These are phyloP conservation scores for Abrus precatorius DNA, from an alignment of 306 rosid species.

Conservation along the genomic window DNA sequence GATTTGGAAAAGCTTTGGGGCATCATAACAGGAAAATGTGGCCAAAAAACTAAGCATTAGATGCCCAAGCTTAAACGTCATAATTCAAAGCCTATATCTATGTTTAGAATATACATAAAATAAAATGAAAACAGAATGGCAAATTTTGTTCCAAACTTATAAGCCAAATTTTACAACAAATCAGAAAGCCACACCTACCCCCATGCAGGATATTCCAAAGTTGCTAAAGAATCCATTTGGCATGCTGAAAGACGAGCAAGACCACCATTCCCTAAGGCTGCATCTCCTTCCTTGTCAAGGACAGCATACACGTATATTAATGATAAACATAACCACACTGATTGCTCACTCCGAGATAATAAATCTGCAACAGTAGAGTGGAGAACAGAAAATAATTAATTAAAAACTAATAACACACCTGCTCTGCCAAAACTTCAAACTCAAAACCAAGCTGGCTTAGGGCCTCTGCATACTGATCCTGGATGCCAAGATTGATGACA, in stretches of 20 bases:
- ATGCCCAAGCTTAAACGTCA: conserved; percentile 40
- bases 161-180: conserved; percentile 6
- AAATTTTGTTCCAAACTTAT: conserved; percentile 34
- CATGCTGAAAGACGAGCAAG: conserved; percentile 86
- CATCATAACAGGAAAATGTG: conserved; percentile 28
- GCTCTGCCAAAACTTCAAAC: conserved; percentile 82
- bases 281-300: conserved; percentile 79
- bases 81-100: conserved; percentile 36
- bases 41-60: conserved; percentile 30
- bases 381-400: conserved; percentile 37
- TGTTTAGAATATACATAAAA: conserved; percentile 13
- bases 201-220: conserved; percentile 88
- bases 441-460: conserved; percentile 83
- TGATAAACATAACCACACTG: conserved; percentile 35
- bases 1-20: conserved; percentile 24
- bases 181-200: conserved; percentile 60
- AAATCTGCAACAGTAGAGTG: conserved; percentile 10
- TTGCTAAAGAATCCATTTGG: conserved; percentile 84
- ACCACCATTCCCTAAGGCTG: conserved; percentile 86
- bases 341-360: conserved; percentile 27
- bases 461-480: conserved; percentile 81
- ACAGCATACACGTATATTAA: conserved; percentile 28
- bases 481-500: conserved; percentile 78
- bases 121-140: not conserved
- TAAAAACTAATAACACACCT: conserved; percentile 52